phyloP scores from a whole-genome alignment of 2,329 filamentous ascomycete species.

The Botrytis deweyae region DNA sequence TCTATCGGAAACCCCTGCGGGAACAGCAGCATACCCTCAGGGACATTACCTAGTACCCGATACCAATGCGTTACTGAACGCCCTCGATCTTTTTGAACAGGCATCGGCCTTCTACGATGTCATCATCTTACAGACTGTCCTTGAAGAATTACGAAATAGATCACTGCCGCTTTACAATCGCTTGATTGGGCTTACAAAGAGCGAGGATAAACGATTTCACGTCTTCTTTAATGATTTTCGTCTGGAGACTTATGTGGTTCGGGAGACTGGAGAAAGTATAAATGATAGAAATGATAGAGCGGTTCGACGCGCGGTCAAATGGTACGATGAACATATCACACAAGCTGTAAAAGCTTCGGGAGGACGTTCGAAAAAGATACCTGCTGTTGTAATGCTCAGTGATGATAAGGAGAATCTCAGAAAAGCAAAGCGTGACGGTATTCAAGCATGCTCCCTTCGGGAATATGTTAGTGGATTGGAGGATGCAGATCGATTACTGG shows the following conservation, averaged over 20 bases:
- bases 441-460: conserved; percentile 66
- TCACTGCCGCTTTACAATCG: conserved; percentile 95
- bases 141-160: conserved; percentile 92
- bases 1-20: conserved; percentile 83
- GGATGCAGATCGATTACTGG: conserved; percentile 79
- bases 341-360: conserved; percentile 55
- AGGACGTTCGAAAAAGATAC: conserved; percentile 56
- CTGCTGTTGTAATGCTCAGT: conserved; percentile 86
- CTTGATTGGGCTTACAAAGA: conserved; percentile 84
- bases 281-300: conserved; percentile 97
- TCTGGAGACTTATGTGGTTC: conserved; percentile 80
- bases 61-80: conserved; percentile 91
- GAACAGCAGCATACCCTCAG: conserved; percentile 75
- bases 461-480: conserved; percentile 84
- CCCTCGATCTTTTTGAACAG: conserved; percentile 96
- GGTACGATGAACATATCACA: conserved; percentile 83
- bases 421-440: conserved; percentile 73
- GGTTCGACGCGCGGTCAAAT: conserved; percentile 79
- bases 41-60: conserved; percentile 95
- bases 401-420: conserved; percentile 86
- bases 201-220: conserved; percentile 95
- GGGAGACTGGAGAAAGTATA: conserved; percentile 77
- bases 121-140: conserved; percentile 91
- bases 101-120: conserved; percentile 92
- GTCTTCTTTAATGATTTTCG: conserved; percentile 99